phyloP scores from a whole-genome alignment of 2,329 filamentous ascomycete genomes.

The Neofusicoccum ribis region DNA sequence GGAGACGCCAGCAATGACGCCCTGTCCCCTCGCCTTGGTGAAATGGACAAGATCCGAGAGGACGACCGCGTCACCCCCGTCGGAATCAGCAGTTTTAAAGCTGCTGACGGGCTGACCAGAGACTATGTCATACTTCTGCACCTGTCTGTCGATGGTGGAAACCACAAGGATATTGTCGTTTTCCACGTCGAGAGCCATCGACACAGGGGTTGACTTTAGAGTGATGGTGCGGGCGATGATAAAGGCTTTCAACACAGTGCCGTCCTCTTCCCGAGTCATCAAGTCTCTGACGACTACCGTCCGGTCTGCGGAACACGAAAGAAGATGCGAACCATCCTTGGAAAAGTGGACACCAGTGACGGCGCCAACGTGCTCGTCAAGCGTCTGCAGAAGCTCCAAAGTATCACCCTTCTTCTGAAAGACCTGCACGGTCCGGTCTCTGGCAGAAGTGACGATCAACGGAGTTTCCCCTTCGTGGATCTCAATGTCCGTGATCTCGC shows the following conservation, averaged over 20 bases:
- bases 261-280: constrained; percentile 65
- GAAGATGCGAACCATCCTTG: constrained; percentile 66
- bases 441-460: constrained; percentile 77
- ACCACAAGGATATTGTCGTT: constrained; percentile 57
- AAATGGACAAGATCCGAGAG: constrained; percentile 72
- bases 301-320: constrained; percentile 87
- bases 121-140: constrained; percentile 61
- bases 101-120: constrained; percentile 68
- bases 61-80: constrained; percentile 77
- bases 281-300: constrained; percentile 82
- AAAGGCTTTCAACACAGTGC: constrained; percentile 67
- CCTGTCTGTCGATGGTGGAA: constrained; percentile 63
- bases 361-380: constrained; percentile 86
- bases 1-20: constrained; percentile 81
- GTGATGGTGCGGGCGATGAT: constrained; percentile 75
- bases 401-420: constrained; percentile 63
- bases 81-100: constrained; percentile 82
- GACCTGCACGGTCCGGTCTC: constrained; percentile 92
- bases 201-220: constrained; percentile 82
- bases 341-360: constrained; percentile 78
- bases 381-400: constrained; percentile 83
- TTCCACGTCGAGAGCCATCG: constrained; percentile 71
- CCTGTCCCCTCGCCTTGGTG: constrained; percentile 57
- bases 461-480: constrained; percentile 64
- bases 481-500: constrained; percentile 80